Percentiles rank a stretch among this genome's conserved stretches.
phyloP scores from a whole-genome alignment of 495 filamentous ascomycete species.

The Astrothelium subdiscretum region DNA sequence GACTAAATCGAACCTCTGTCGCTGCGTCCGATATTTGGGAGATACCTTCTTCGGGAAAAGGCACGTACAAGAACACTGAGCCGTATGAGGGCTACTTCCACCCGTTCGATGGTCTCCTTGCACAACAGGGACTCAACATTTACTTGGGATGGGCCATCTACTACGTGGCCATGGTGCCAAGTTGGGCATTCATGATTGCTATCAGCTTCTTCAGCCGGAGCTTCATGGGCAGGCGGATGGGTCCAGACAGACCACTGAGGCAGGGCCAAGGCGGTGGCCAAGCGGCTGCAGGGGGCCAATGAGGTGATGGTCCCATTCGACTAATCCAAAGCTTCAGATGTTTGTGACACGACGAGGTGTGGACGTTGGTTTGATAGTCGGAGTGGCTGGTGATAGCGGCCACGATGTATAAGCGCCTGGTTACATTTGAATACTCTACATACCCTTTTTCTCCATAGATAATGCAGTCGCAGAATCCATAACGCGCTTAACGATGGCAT shows the following conservation, averaged over 20 bases:
- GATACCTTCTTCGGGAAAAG: constrained; percentile 48
- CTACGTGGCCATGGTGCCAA: constrained; percentile 44
- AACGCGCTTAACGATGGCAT: background rate
- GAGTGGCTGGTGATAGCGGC: no score
- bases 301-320: background rate
- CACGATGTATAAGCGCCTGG: no score
- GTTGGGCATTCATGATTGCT: constrained; percentile 68
- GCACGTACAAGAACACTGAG: constrained; percentile 37
- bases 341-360: background rate
- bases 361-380: background rate
- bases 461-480: background rate
- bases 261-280: background rate
- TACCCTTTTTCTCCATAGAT: background rate
- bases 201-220: constrained; percentile 71
- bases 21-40: constrained; percentile 23
- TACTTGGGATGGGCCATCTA: constrained; percentile 61
- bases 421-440: background rate
- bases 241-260: background rate
- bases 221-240: constrained; percentile 46
- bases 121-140: constrained; percentile 48
- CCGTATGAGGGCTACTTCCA: constrained; percentile 66
- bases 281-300: background rate
- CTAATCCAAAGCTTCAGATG: background rate
- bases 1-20: constrained; percentile 26
- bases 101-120: constrained; percentile 64